Evolutionary conservation across 1,139 yeast genomes (phyloP).

Genomic region (Saccharomyces hybrid): DNA sequence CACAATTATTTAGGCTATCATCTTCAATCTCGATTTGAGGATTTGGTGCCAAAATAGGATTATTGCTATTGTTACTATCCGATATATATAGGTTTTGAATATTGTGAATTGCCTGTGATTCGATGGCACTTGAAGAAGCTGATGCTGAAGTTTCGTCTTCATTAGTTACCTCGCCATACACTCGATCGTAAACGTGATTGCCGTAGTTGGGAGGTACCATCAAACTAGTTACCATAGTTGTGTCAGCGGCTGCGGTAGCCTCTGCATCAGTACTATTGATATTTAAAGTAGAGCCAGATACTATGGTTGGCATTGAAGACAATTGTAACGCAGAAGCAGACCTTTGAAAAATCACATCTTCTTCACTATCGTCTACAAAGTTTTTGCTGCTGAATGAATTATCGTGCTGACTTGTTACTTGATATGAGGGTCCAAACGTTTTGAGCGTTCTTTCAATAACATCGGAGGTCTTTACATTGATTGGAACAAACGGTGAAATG

Average conservation of each 20-base stretch:
- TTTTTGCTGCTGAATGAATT: constrained; percentile 2
- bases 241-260: constrained; percentile 13
- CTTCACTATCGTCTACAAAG: constrained; percentile 7
- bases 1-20: not conserved
- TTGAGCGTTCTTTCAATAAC: constrained; percentile 8
- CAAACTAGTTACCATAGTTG: constrained; percentile 19
- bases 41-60: not conserved
- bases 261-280: not conserved
- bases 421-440: constrained; percentile 5
- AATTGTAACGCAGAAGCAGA: constrained; percentile 26
- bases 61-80: not conserved
- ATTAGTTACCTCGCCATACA: constrained; percentile 57
- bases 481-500: constrained; percentile 71
- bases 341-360: constrained; percentile 29
- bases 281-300: not conserved
- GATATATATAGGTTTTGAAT: constrained; percentile 10
- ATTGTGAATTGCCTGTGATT: constrained; percentile 21
- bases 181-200: constrained; percentile 73
- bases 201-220: constrained; percentile 89
- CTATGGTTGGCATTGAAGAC: constrained; percentile 4
- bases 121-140: constrained; percentile 27
- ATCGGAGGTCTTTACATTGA: constrained; percentile 45
- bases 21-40: not conserved
- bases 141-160: constrained; percentile 12
- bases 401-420: constrained; percentile 3